Base-by-base conservation (phyloP, 139 green algal genomes). In the Chlamydomonas incerta region DNA sequence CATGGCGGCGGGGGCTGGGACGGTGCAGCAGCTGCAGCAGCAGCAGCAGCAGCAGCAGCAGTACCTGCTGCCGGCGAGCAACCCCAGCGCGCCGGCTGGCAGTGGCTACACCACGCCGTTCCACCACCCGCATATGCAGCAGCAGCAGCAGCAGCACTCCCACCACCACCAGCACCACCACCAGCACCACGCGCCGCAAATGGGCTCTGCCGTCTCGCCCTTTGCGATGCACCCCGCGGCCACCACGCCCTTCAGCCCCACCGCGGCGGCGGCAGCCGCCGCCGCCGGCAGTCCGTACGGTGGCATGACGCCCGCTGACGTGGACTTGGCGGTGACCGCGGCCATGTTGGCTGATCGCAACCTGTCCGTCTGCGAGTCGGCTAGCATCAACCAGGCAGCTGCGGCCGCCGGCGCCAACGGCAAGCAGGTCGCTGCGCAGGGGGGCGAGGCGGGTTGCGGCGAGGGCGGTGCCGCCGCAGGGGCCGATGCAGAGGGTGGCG, bases 351-450 rank as follows among this genome's bases (percentile, higher is more conserved):
- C 79, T 11, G 79, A 85, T 0, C 79, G 79, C 9, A 17, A 85
- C n/a, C 57, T 85, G 79, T 57, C 35, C 15, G 79, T 85, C 2
- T 85, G 79, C 50, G 79, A 85, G 79, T 85, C 79, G 3, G 79
- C 66, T 2, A 71, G 21, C 23, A 6, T 76, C 0, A 75, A 69
- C 29, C 46, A 63, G 13, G 28, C 50, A 0, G 21, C 9, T n/a
- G 65, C 65, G 13, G 60, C 9, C 41, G 29, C 29, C 63, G 9
- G 33, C 28, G 63, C 28, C 31, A 24, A 1, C 31, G 57, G 77
- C 46, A 15, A 33, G 57, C 50, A 33, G 3, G 24, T 15, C 33
- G 75, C 26, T 0, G 15, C 60, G 28, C 29, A 10, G 60, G 35
- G 41, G 63, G 18, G 47, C 26, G n/a, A 3, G 33, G 24, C 26